phyloP scores from a whole-genome alignment of 306 rosid genomes.

The Hippophae rhamnoides region DNA sequence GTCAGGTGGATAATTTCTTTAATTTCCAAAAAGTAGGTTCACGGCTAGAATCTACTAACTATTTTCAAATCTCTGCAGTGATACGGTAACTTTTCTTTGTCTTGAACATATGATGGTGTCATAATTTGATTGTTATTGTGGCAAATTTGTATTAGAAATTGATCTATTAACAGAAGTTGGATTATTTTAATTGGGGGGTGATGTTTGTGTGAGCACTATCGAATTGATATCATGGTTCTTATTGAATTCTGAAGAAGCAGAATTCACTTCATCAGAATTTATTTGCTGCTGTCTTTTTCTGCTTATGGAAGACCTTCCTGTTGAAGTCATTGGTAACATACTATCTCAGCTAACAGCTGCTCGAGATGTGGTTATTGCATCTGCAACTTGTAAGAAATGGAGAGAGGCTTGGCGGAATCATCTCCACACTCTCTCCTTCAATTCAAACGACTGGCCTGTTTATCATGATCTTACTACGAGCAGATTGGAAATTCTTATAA shows the following conservation, averaged over 20 bases:
- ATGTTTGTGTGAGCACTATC: not conserved
- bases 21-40: not conserved
- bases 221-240: not conserved
- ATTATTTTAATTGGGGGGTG: not conserved
- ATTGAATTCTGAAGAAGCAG: constrained; percentile 1
- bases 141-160: not conserved
- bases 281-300: not conserved
- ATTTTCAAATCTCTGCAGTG: not conserved
- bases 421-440: constrained; percentile 61
- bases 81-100: constrained; percentile 1
- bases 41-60: not conserved
- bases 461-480: constrained; percentile 42
- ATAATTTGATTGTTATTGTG: not conserved
- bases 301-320: constrained; percentile 68
- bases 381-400: constrained; percentile 77
- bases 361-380: constrained; percentile 66
- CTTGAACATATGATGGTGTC: not conserved
- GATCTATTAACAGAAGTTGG: not conserved
- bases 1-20: not conserved
- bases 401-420: constrained; percentile 53
- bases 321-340: constrained; percentile 79
- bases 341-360: constrained; percentile 65
- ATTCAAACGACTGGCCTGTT: constrained; percentile 52
- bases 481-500: constrained; percentile 63
- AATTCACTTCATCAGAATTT: not conserved